Conservation (phyloP, 106 monocot genomes). For the Allium cepa region DNA sequence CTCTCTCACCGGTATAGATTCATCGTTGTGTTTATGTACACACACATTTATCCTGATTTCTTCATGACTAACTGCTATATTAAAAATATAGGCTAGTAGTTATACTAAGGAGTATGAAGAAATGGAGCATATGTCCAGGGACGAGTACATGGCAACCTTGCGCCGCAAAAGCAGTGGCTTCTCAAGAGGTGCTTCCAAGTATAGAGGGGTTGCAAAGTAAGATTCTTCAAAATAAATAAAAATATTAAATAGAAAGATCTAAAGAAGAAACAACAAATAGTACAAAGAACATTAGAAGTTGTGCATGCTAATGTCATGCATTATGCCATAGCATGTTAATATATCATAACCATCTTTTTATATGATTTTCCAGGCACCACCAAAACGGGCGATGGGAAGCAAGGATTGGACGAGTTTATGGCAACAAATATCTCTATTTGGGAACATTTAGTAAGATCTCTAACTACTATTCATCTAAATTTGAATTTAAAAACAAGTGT, state of each 20-base stretch:
- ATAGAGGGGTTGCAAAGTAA: conserved; percentile 66
- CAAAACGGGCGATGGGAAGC: conserved; percentile 93
- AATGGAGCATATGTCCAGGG: conserved; percentile 7
- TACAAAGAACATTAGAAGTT: too few relatives aligned
- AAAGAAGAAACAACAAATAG: too few relatives aligned
- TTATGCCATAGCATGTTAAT: too few relatives aligned
- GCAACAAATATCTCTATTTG: conserved; percentile 81
- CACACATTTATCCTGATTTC: too few relatives aligned
- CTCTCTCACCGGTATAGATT: too few relatives aligned
- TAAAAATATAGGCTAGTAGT: conserved; percentile 1
- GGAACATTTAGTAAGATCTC: conserved; percentile 56
- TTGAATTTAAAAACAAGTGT: background rate
- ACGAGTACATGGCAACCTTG: conserved; percentile 21
- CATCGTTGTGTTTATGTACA: too few relatives aligned
- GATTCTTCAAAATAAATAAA: background rate
- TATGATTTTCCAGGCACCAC: conserved; percentile 41
- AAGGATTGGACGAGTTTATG: conserved; percentile 65
- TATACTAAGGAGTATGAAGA: conserved; percentile 6
- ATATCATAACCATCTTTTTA: too few relatives aligned
- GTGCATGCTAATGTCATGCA: too few relatives aligned
- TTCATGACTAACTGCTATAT: background rate
- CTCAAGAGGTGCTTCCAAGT: conserved; percentile 68
- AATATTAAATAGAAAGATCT: too few relatives aligned
- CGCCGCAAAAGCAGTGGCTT: conserved; percentile 64
- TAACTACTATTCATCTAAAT: conserved; percentile 1